phyloP scores from a whole-genome alignment of 306 rosid genomes.

The Castanea crenata region DNA sequence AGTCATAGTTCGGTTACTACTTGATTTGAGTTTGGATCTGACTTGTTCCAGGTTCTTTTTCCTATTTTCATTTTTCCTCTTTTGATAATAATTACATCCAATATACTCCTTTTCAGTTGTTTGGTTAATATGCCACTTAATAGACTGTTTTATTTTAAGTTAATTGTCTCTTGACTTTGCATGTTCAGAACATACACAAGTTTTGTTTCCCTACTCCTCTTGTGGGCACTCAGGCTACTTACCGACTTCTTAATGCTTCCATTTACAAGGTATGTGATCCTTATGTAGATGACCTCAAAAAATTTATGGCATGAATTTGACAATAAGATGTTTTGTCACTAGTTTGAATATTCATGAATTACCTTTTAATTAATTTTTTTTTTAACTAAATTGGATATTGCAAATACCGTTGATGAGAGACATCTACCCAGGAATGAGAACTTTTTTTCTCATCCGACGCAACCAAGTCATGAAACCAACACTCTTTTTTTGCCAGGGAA shows the following conservation, averaged over 20 bases:
- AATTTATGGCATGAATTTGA: background rate
- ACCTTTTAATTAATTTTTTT: background rate
- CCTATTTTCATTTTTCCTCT: background rate
- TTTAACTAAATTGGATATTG: background rate
- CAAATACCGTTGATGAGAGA: background rate
- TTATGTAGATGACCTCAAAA: background rate
- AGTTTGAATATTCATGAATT: background rate
- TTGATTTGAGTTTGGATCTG: background rate
- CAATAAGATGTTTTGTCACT: background rate
- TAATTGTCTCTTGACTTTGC: constrained; percentile 16
- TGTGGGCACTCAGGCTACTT: constrained; percentile 39
- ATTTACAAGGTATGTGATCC: constrained; percentile 66
- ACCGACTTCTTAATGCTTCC: constrained; percentile 58
- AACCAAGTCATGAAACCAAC: too few species aligned
- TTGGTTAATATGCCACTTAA: constrained; percentile 13
- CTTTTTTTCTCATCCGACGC: background rate
- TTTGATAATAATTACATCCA: constrained; percentile 7
- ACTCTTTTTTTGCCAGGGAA: background rate
- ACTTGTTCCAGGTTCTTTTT: background rate
- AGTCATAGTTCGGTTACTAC: background rate
- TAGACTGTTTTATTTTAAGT: constrained; percentile 22
- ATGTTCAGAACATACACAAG: constrained; percentile 76
- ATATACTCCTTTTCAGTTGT: constrained; percentile 12
- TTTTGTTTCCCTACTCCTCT: constrained; percentile 47
- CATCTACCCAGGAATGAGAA: background rate